Evolutionary conservation across 2,329 filamentous ascomycete species (phyloP).

Genomic region (Colletotrichum cuscutae): DNA sequence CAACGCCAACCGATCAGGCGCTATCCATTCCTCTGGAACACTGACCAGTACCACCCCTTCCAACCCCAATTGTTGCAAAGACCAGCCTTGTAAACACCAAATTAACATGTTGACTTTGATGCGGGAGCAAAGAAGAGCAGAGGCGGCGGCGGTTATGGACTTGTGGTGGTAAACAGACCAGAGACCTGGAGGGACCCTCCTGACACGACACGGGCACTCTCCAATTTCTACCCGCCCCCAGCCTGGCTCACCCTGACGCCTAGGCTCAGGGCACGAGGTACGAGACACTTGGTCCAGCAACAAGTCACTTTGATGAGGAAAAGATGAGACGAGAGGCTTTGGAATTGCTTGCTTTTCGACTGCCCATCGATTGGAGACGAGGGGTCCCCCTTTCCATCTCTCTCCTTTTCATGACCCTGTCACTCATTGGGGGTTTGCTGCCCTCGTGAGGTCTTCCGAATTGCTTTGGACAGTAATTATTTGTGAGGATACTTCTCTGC

Average conservation of each 20-base stretch:
- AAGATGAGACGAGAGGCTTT: not conserved
- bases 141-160: not conserved
- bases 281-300: not conserved
- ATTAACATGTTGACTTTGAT: not conserved
- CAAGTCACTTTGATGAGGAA: not conserved
- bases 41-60: conserved; percentile 3
- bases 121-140: not conserved
- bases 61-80: conserved; percentile 20
- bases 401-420: conserved; percentile 8
- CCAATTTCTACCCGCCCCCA: not conserved
- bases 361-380: not conserved
- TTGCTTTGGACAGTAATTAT: not conserved
- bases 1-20: not conserved
- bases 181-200: not conserved
- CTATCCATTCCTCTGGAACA: conserved; percentile 27
- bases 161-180: not conserved
- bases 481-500: not conserved
- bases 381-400: not conserved
- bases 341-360: not conserved
- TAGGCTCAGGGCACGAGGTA: not conserved
- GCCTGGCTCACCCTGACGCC: not conserved
- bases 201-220: conserved; percentile 5
- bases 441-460: not conserved
- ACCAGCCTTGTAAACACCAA: conserved; percentile 27
- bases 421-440: not conserved